These are phyloP conservation scores for Lepraria neglecta DNA, from an alignment of 495 filamentous ascomycete genomes.

Conservation along the genomic window DNA sequence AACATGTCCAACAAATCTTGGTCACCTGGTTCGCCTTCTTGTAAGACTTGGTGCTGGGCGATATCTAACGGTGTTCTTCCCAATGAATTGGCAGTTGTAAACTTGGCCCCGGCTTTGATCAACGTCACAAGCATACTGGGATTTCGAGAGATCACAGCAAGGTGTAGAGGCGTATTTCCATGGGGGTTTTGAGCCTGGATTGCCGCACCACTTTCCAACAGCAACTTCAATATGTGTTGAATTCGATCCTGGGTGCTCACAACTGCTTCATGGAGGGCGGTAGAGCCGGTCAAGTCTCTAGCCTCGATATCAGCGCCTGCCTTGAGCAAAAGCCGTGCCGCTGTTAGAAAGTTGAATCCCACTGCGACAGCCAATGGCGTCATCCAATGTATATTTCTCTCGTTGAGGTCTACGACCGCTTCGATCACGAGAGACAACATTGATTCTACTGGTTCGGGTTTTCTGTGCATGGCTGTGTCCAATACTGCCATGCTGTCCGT, in stretches of 20 bases:
- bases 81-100: fast-evolving
- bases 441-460: not conserved
- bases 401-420: not conserved
- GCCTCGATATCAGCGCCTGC: not conserved
- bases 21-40: not conserved
- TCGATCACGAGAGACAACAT: not conserved
- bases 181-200: not conserved
- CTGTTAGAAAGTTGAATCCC: not conserved
- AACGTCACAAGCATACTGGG: not conserved
- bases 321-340: not conserved
- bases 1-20: not conserved
- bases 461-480: not conserved
- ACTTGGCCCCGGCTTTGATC: not conserved
- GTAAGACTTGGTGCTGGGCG: not conserved
- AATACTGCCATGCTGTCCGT: not conserved
- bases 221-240: not conserved
- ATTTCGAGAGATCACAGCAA: not conserved
- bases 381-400: fast-evolving
- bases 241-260: not conserved
- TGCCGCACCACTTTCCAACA: not conserved
- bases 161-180: conserved; percentile 4
- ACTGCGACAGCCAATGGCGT: not conserved
- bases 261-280: not conserved
- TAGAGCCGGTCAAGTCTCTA: not conserved
- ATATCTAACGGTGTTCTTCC: not conserved